Evolutionary conservation across 768 basidiomycete species (phyloP).

Genomic region (Asterophora lycoperdoides): DNA sequence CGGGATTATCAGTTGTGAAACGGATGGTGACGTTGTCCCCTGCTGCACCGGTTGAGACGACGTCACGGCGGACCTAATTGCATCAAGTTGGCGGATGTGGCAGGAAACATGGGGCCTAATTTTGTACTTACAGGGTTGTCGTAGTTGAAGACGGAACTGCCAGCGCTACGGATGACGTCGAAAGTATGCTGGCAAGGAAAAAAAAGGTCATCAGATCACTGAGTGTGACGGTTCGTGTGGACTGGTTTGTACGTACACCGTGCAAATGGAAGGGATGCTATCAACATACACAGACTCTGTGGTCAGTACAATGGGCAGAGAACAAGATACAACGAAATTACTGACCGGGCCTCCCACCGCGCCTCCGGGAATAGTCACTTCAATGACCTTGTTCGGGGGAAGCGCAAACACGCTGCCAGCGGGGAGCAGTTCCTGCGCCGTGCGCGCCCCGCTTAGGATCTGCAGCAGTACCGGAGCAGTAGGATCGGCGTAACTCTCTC

Average conservation of each 20-base stretch:
- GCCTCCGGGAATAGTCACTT: slow-evolving; percentile 43
- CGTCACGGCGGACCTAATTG: slow-evolving; percentile 25
- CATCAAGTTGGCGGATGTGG: neutral
- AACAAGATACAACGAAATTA: neutral
- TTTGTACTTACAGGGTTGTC: neutral
- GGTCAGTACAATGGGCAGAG: neutral
- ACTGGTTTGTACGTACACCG: neutral
- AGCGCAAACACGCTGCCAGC: slow-evolving; percentile 38
- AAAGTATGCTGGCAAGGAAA: neutral
- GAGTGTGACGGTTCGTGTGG: neutral
- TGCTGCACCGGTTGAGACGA: slow-evolving; percentile 27
- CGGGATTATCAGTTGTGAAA: slow-evolving; percentile 48
- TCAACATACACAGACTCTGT: too few relatives aligned
- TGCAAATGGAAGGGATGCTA: neutral
- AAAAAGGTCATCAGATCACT: neutral
- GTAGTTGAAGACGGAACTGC: neutral
- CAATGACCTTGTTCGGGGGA: slow-evolving; percentile 42
- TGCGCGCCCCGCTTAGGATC: slow-evolving; percentile 31
- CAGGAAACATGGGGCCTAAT: neutral
- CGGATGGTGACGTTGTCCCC: slow-evolving; percentile 42
- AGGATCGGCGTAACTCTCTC: slow-evolving; percentile 30
- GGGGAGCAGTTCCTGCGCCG: slow-evolving; percentile 33
- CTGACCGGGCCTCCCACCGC: slow-evolving; percentile 31
- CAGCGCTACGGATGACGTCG: neutral
- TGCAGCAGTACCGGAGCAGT: slow-evolving; percentile 43